A percentile compares a stretch with the other conserved stretches of the same genome.
These are phyloP conservation scores for Penicillium salamii DNA, from an alignment of 495 filamentous ascomycete genomes.

Conservation along the genomic window DNA sequence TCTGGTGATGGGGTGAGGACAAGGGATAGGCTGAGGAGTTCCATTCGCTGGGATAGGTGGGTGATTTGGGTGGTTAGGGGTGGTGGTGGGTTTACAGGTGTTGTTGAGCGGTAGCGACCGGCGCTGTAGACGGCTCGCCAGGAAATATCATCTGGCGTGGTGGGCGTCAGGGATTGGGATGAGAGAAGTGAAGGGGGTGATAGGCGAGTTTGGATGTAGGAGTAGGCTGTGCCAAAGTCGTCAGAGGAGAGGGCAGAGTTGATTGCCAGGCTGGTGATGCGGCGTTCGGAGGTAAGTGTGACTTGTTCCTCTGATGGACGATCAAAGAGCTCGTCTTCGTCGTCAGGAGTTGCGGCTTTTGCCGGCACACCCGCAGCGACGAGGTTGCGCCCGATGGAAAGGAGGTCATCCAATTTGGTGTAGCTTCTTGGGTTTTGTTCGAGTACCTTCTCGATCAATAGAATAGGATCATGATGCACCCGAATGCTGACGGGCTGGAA, in stretches of 20 bases:
- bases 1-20: constrained; percentile 69
- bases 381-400: constrained; percentile 74
- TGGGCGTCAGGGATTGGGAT: constrained; percentile 24
- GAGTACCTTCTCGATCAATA: constrained; percentile 78
- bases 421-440: constrained; percentile 85
- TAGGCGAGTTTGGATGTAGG: constrained; percentile 75
- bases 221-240: constrained; percentile 97
- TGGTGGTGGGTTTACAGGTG: constrained; percentile 23
- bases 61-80: constrained; percentile 37
- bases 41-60: constrained; percentile 70
- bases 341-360: constrained; percentile 17
- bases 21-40: constrained; percentile 82
- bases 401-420: constrained; percentile 79
- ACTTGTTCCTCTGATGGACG: constrained; percentile 21
- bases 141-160: constrained; percentile 68
- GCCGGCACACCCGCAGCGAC: constrained; percentile 62
- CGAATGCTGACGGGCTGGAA: constrained; percentile 90
- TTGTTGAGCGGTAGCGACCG: constrained; percentile 66
- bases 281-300: constrained; percentile 50
- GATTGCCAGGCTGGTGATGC: constrained; percentile 85
- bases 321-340: constrained; percentile 8
- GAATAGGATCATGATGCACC: constrained; percentile 79
- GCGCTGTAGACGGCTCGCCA: constrained; percentile 92
- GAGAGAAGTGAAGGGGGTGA: constrained; percentile 36
- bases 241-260: constrained; percentile 80